Percentiles rank a stretch among this genome's conserved stretches.
phyloP scores from a whole-genome alignment of 2,329 filamentous ascomycete genomes.

The Penicillium sp. region DNA sequence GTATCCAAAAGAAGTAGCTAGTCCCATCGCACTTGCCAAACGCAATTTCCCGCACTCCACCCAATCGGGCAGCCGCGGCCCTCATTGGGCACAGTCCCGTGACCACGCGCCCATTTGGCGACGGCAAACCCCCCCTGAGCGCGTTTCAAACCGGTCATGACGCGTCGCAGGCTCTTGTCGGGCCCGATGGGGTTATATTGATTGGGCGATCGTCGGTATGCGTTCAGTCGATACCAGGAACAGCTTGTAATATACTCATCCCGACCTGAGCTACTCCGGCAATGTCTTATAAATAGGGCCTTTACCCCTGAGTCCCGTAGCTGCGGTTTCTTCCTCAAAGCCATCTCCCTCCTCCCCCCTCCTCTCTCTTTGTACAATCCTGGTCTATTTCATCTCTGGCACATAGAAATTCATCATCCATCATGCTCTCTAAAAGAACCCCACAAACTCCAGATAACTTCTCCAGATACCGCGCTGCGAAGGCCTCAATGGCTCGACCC shows the following conservation, averaged over 20 bases:
- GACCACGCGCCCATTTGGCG: conserved; percentile 45
- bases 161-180: conserved; percentile 18
- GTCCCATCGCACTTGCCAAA: background rate
- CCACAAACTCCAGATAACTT: conserved; percentile 21
- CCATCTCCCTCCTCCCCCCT: background rate
- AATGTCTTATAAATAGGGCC: conserved; percentile 4
- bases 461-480: conserved; percentile 47
- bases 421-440: conserved; percentile 20
- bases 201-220: conserved; percentile 5
- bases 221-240: background rate
- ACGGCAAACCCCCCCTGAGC: conserved; percentile 37
- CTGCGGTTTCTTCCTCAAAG: background rate
- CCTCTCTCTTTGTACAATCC: background rate
- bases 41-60: conserved; percentile 20
- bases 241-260: conserved; percentile 4
- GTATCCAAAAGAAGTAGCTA: no score
- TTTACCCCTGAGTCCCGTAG: conserved; percentile 8
- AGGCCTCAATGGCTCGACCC: conserved; percentile 34
- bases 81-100: conserved; percentile 36
- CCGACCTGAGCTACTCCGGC: conserved; percentile 1
- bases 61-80: background rate
- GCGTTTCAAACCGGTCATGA: conserved; percentile 34
- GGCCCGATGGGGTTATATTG: conserved; percentile 21
- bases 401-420: conserved; percentile 15
- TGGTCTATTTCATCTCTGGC: background rate